A percentile compares a stretch with the other conserved stretches of the same genome.
These are phyloP conservation scores for Sporothrix schenckii DNA, from an alignment of 2,329 filamentous ascomycete species.

Conservation along the genomic window DNA sequence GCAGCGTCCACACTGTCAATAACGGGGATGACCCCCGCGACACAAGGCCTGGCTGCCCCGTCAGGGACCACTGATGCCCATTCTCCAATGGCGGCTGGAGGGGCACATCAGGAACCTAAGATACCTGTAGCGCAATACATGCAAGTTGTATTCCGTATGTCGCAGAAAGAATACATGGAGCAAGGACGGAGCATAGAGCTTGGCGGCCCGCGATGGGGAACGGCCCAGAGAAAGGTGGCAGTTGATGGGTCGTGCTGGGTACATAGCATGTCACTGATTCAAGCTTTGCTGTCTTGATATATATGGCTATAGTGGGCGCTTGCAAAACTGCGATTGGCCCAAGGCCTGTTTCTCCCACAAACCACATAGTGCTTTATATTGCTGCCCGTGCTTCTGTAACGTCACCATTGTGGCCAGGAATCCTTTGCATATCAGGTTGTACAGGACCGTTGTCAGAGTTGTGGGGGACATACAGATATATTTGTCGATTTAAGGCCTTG, in stretches of 20 bases:
- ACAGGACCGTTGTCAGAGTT: slow-evolving; percentile 12
- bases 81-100: slow-evolving; percentile 2
- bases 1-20: background rate
- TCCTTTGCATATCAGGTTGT: slow-evolving; percentile 12
- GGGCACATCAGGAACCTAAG: background rate
- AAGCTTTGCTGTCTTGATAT: background rate
- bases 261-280: background rate
- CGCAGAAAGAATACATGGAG: background rate
- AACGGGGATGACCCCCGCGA: background rate
- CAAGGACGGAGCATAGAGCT: background rate
- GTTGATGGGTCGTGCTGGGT: background rate
- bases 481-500: background rate
- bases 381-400: slow-evolving; percentile 25
- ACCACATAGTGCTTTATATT: slow-evolving; percentile 23
- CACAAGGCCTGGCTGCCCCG: background rate
- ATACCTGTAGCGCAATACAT: background rate
- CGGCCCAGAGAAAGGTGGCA: slow-evolving; percentile 6
- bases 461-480: background rate
- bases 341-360: slow-evolving; percentile 9
- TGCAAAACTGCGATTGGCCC: background rate
- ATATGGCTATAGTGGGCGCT: background rate
- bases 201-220: background rate
- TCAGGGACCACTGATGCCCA: background rate
- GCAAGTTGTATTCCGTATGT: background rate
- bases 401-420: slow-evolving; percentile 15